Evolutionary conservation across 768 basidiomycete genomes (phyloP), one percentile per base, ranked within the genome.

Genomic region (Tylopilus rubrobrunneus): DNA sequence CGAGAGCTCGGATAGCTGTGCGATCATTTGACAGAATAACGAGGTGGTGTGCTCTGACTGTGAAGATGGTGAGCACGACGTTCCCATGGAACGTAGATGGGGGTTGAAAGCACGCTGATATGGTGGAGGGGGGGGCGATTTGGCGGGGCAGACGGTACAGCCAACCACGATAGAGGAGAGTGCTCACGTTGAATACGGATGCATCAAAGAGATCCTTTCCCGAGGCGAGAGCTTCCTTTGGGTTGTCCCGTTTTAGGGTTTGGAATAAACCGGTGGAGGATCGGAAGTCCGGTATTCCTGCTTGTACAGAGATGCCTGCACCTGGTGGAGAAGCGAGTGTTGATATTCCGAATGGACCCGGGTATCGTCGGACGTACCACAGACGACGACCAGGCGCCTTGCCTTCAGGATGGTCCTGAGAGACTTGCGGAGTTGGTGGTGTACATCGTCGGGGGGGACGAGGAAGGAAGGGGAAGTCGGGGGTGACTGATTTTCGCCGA

Each of bases 121-220:
- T 37, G 11, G 34, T 4, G 7, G 17, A 12, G 29, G 11, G 34
- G 48, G 33, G 25, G n/a, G n/a, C 41, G 43, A 7, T 49, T 44
- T 34, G 52, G 31, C 48, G 29, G n/a, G 36, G 33, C 40, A 40
- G 50, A 51, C 36, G 57, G 34, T 33, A 55, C 9, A 28, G 36
- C 1, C 29, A 54, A 45, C 56, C 28, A 57, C 45, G 45, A 36
- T 34, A 45, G 39, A 33, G 9, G 31, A 33, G 39, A 27, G 5
- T 2, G 43, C 83, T 73, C 71, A 94, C 92, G 59, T 84, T 85
- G 70, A 96, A 91, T 2, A 92, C 88, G 17, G 89, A 90, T 15
- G 90, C 89, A 76, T 95, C 89, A 63, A 96, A 96, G 3, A 96
- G 75, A 65, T 95, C 92, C 68, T 86, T 92, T 2, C 92, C 89